phyloP scores from a whole-genome alignment of 768 basidiomycete genomes.

The Calvatia gigantea region DNA sequence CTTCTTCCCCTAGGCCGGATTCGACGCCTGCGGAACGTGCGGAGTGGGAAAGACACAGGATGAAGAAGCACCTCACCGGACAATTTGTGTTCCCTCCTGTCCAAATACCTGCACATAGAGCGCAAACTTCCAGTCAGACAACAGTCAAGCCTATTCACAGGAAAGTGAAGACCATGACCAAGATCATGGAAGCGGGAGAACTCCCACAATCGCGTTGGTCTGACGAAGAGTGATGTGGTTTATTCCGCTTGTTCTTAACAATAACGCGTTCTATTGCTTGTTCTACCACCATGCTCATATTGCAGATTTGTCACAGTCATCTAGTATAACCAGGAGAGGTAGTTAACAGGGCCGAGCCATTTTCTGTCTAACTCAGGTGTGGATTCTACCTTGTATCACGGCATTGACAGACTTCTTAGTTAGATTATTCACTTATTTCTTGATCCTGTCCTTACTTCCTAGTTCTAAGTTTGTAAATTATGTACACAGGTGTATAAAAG shows the following conservation, averaged over 20 bases:
- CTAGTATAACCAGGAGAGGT: neutral
- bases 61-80: slow-evolving; percentile 33
- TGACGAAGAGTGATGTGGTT: slow-evolving; percentile 19
- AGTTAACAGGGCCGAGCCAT: neutral
- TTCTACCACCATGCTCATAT: neutral
- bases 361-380: neutral
- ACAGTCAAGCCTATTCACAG: slow-evolving; percentile 20
- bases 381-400: neutral
- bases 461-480: neutral
- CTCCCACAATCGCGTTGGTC: slow-evolving; percentile 24
- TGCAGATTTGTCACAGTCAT: neutral
- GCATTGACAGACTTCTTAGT: neutral
- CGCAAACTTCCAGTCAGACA: neutral
- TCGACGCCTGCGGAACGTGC: slow-evolving; percentile 31
- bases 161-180: slow-evolving; percentile 30
- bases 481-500: neutral
- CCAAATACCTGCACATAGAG: slow-evolving; percentile 15
- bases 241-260: neutral
- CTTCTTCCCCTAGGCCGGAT: slow-evolving; percentile 23
- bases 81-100: slow-evolving; percentile 42
- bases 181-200: slow-evolving; percentile 29
- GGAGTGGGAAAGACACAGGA: slow-evolving; percentile 33
- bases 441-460: no score
- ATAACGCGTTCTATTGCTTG: neutral
- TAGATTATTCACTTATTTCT: neutral